These are phyloP conservation scores for Annulohypoxylon maeteangense DNA, from an alignment of 495 filamentous ascomycete genomes.

Conservation along the genomic window DNA sequence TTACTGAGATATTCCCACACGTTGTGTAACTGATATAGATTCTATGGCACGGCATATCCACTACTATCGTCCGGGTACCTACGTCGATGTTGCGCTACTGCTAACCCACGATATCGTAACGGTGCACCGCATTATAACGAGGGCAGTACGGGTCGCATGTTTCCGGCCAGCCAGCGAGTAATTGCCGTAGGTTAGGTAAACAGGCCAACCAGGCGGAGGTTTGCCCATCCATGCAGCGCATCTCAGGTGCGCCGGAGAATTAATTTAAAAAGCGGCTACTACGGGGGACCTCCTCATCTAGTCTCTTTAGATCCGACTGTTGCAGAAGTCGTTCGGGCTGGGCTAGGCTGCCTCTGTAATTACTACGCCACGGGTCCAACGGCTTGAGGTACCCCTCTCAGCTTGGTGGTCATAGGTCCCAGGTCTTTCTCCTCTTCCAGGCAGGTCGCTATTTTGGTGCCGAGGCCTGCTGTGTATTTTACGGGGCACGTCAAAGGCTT, in stretches of 20 bases:
- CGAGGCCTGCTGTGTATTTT: slow-evolving; percentile 10
- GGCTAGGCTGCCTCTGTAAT: slow-evolving; percentile 34
- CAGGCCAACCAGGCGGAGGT: slow-evolving; percentile 37
- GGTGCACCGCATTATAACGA: slow-evolving; percentile 23
- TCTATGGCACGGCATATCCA: slow-evolving; percentile 15
- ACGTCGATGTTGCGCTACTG: slow-evolving; percentile 31
- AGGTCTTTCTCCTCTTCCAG: slow-evolving; percentile 17
- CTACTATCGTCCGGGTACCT: slow-evolving; percentile 36
- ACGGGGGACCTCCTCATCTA: slow-evolving; percentile 37
- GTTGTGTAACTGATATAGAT: slow-evolving; percentile 17
- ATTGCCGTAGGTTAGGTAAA: slow-evolving; percentile 42
- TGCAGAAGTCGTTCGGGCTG: slow-evolving; percentile 28
- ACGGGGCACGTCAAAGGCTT: background rate
- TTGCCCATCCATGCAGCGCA: slow-evolving; percentile 32
- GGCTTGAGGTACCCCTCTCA: slow-evolving; percentile 28
- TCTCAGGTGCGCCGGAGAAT: slow-evolving; percentile 44
- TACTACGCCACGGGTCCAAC: slow-evolving; percentile 39
- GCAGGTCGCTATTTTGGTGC: slow-evolving; percentile 23
- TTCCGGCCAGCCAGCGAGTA: slow-evolving; percentile 28
- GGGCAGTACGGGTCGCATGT: slow-evolving; percentile 27
- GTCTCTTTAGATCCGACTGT: slow-evolving; percentile 36
- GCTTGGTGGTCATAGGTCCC: slow-evolving; percentile 19
- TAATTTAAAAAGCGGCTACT: slow-evolving; percentile 42
- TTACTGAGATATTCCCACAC: slow-evolving; percentile 24
- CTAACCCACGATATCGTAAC: slow-evolving; percentile 21